A percentile compares a stretch with the other conserved stretches of the same genome.
These are phyloP conservation scores for Aurinia saxatilis DNA, from an alignment of 345 rosid species.

Conservation along the genomic window DNA sequence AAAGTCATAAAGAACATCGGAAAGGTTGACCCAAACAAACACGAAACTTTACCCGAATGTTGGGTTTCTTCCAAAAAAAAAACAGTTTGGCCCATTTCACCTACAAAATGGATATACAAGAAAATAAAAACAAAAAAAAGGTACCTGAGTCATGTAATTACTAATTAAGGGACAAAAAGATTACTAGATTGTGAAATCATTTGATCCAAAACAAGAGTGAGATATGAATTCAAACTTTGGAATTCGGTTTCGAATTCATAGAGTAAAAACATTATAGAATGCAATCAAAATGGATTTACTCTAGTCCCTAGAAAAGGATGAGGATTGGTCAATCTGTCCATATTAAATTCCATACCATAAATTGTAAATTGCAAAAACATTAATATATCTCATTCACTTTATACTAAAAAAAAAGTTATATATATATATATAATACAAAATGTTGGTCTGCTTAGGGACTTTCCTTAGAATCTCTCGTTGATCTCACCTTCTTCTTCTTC, in stretches of 20 bases:
- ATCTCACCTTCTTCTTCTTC: constrained; percentile 23
- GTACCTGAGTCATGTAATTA: neutral
- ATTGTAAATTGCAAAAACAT: neutral
- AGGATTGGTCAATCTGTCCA: neutral
- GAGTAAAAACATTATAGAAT: neutral
- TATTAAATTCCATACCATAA: constrained; percentile 6
- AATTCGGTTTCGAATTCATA: neutral
- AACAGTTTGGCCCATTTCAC: constrained; percentile 16
- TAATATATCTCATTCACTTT: neutral
- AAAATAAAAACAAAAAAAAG: neutral
- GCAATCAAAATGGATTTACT: neutral
- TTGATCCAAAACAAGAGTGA: neutral
- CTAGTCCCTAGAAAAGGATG: neutral
- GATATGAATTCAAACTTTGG: neutral
- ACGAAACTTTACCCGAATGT: neutral
- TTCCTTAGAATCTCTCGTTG: constrained; percentile 13
- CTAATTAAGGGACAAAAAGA: neutral
- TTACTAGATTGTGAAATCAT: neutral
- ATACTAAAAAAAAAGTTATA: neutral
- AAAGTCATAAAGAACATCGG: too few relatives aligned
- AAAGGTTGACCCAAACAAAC: too few relatives aligned
- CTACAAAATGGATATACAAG: neutral
- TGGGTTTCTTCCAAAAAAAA: neutral
- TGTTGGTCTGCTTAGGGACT: constrained; percentile 7
- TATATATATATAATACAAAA: constrained; percentile 12